Percentiles rank a stretch among this genome's conserved stretches.
Evolutionary conservation across 371 early-diverging fungal genomes (phyloP).

Genomic region (Amoeboaphelidium occidentale): DNA sequence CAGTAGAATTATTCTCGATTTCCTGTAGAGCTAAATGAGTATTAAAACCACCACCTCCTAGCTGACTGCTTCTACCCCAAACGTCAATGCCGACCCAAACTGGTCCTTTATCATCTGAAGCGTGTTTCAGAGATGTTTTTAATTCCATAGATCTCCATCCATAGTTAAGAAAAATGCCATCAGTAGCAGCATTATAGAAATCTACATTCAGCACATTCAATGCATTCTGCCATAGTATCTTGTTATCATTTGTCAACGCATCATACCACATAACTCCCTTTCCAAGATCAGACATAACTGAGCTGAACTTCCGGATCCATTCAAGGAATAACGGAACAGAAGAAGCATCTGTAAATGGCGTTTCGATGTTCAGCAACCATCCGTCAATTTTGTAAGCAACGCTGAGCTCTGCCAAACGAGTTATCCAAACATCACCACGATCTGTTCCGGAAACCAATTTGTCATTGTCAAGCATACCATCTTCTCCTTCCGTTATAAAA

Average conservation of each 20-base stretch:
- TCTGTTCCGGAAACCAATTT: slow-evolving; percentile 9
- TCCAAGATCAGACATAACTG: too few species aligned
- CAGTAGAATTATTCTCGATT: too few species aligned
- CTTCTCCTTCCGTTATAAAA: slow-evolving; percentile 14
- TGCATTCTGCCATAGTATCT: slow-evolving; percentile 27
- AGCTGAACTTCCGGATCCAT: too few species aligned
- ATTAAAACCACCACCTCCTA: slow-evolving; percentile 30
- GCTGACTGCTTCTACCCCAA: slow-evolving; percentile 34
- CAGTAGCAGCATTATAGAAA: slow-evolving; percentile 5
- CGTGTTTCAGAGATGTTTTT: slow-evolving; percentile 9
- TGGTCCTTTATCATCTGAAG: slow-evolving; percentile 13
- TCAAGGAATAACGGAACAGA: too few species aligned
- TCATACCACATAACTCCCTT: slow-evolving; percentile 17
- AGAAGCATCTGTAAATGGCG: slow-evolving; percentile 14
- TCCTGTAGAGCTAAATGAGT: too few species aligned
- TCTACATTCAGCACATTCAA: slow-evolving; percentile 16
- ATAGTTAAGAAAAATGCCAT: slow-evolving; percentile 35
- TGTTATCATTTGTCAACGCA: slow-evolving; percentile 18
- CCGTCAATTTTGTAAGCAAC: slow-evolving; percentile 36
- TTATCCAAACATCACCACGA: slow-evolving; percentile 3
- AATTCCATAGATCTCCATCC: slow-evolving; percentile 16
- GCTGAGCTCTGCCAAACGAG: slow-evolving; percentile 21
- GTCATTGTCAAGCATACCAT: slow-evolving; percentile 7
- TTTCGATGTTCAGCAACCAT: slow-evolving; percentile 38
- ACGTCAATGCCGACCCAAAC: slow-evolving; percentile 35